Conservation (phyloP, 306 rosid species). For the Pterocarpus macrocarpus region DNA sequence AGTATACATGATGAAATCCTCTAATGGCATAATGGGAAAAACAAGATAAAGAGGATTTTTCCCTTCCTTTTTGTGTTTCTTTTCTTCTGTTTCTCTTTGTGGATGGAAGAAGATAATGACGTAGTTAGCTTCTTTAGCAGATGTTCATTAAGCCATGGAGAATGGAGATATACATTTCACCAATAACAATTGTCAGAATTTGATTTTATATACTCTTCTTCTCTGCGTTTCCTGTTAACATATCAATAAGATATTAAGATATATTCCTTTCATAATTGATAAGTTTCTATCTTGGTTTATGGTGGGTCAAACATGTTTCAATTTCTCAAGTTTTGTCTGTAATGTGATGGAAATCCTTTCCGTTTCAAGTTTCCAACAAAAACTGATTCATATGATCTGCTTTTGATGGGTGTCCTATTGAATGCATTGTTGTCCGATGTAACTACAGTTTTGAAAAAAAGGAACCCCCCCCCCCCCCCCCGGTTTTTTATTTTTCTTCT, state of each 20-base stretch:
- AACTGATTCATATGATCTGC: not conserved
- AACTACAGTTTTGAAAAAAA: not conserved
- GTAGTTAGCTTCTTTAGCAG: not conserved
- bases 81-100: not conserved
- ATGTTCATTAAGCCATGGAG: constrained; percentile 20
- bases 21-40: too few species aligned
- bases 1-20: not conserved
- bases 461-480: too few species aligned
- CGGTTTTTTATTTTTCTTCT: too few species aligned
- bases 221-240: constrained; percentile 9
- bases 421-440: constrained; percentile 5
- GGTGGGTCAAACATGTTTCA: constrained; percentile 16
- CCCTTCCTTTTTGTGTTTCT: not conserved
- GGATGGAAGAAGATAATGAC: constrained; percentile 8
- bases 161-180: not conserved
- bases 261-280: not conserved
- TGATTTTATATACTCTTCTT: not conserved
- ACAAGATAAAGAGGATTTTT: not conserved
- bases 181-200: not conserved
- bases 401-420: constrained; percentile 1
- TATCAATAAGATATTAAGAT: not conserved
- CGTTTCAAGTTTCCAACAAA: constrained; percentile 6
- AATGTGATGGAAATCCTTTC: constrained; percentile 21
- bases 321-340: not conserved
- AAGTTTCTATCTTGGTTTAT: constrained; percentile 19